phyloP scores from a whole-genome alignment of 805 yeast genomes.

The Starmerella khaoyaiensis region DNA sequence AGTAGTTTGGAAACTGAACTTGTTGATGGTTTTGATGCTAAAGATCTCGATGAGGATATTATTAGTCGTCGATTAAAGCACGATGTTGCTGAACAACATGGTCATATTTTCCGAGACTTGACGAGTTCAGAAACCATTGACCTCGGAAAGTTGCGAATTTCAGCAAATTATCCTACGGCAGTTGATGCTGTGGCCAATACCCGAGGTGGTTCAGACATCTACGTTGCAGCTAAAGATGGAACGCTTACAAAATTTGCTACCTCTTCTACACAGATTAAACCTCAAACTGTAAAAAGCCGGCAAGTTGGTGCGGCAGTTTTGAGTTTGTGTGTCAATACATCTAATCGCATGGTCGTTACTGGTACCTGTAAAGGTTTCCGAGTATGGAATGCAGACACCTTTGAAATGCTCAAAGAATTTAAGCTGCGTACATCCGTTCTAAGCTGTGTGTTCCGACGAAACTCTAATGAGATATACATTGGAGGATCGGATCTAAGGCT shows the following conservation, averaged over 20 bases:
- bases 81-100: constrained; percentile 84
- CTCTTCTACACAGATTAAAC: constrained; percentile 28
- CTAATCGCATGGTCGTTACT: constrained; percentile 78
- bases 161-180: constrained; percentile 23
- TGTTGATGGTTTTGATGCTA: constrained; percentile 54
- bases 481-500: constrained; percentile 87
- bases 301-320: constrained; percentile 66
- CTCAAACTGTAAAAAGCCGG: constrained; percentile 5
- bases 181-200: constrained; percentile 32
- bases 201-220: constrained; percentile 28
- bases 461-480: constrained; percentile 74
- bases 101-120: constrained; percentile 45
- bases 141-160: constrained; percentile 16
- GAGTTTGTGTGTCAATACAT: constrained; percentile 71
- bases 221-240: constrained; percentile 50
- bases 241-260: constrained; percentile 65
- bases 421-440: constrained; percentile 66
- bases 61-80: constrained; percentile 64
- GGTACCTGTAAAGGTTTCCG: constrained; percentile 79
- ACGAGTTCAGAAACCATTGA: constrained; percentile 23
- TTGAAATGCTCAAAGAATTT: constrained; percentile 63
- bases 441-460: constrained; percentile 63
- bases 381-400: constrained; percentile 72
- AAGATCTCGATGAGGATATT: constrained; percentile 78
- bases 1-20: constrained; percentile 56